Base-by-base conservation (phyloP, 2,329 filamentous ascomycete genomes). In the Colletotrichum limetticola region DNA sequence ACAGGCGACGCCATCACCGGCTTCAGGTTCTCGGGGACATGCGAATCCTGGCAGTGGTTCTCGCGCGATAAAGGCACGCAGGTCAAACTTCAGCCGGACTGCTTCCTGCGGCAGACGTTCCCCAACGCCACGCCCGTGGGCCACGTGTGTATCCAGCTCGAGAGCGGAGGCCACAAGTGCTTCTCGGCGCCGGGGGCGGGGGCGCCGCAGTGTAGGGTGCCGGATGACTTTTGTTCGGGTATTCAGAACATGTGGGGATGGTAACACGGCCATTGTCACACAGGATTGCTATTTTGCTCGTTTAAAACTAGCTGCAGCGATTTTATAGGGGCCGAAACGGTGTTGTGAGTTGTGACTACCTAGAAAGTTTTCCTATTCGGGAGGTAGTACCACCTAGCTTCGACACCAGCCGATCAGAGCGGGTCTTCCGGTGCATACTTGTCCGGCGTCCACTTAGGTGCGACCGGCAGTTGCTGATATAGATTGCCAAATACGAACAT, bases 181-280 rank as follows among this genome's bases (percentile, higher is more conserved):
- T 46, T 67, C 16, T 32, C 11, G 26, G 57, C 56, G 14, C 65
- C 65, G 9, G 12, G 19, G n/a, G 19, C 26, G 24, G 56, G n/a
- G 16, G 42, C 28, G 9, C 56, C n/a, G 4, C n/a, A 46, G n/a
- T 61, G 65, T 30, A 58, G 32, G 8, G 61, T 67, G 14, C 65
- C 65, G 12, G 5, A n/a, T 2, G 35, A 59, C 14, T 59, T 30
- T n/a, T 67, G 65, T 35, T 9, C 6, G 16, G 22, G 22, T 16
- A 30, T 67, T 22, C 12, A 26, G 3, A 67, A 67, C n/a, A 53
- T 67, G 42, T 67, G 42, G 42, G 65, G 65, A 9, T 61, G 65
- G 42, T 42, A 16, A 32, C 11, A 32, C 9, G 32, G 32, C 11
- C 32, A 9, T 32, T 32, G 9, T 12, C 32, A 32, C 11, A 3